Conservation (phyloP, 306 rosid species). For the Mimosa bimucronata region DNA sequence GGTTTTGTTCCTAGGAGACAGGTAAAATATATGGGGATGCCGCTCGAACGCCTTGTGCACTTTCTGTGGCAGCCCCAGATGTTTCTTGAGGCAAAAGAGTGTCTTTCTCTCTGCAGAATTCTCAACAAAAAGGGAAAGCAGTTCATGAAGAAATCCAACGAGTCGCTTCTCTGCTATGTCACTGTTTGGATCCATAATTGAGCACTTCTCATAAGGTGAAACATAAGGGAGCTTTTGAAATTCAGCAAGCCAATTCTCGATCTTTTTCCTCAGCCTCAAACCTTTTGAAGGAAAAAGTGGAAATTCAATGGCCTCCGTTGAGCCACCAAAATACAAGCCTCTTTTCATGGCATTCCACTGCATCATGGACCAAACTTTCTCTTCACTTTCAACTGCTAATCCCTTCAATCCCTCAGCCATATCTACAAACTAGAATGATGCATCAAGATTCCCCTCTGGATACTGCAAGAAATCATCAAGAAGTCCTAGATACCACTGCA, state of each 20-base stretch:
- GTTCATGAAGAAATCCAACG: slow-evolving; percentile 81
- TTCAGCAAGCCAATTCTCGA: slow-evolving; percentile 67
- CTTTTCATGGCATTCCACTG: slow-evolving; percentile 66
- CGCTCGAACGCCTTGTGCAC: slow-evolving; percentile 86
- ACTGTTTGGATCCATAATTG: slow-evolving; percentile 57
- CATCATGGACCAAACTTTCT: slow-evolving; percentile 57
- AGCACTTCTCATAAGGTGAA: slow-evolving; percentile 78
- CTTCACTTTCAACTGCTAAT: slow-evolving; percentile 49
- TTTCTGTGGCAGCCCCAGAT: slow-evolving; percentile 84
- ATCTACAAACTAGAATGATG: slow-evolving; percentile 68
- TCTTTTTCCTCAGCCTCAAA: slow-evolving; percentile 79
- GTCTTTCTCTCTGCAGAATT: slow-evolving; percentile 87
- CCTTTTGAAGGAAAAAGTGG: slow-evolving; percentile 75
- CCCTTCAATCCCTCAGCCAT: slow-evolving; percentile 81
- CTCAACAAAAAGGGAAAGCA: slow-evolving; percentile 79
- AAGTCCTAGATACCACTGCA: slow-evolving; percentile 92
- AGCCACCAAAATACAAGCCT: slow-evolving; percentile 54
- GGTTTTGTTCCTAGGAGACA: slow-evolving; percentile 73
- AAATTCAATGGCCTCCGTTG: slow-evolving; percentile 70
- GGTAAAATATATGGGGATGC: slow-evolving; percentile 57
- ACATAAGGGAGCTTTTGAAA: slow-evolving; percentile 86
- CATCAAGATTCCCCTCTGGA: slow-evolving; percentile 64
- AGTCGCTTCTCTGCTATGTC: slow-evolving; percentile 80
- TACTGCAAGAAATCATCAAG: slow-evolving; percentile 56
- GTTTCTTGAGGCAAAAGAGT: slow-evolving; percentile 76